These are phyloP conservation scores for Helicocarpus griseus DNA, from an alignment of 2,329 filamentous ascomycete species.

Conservation along the genomic window DNA sequence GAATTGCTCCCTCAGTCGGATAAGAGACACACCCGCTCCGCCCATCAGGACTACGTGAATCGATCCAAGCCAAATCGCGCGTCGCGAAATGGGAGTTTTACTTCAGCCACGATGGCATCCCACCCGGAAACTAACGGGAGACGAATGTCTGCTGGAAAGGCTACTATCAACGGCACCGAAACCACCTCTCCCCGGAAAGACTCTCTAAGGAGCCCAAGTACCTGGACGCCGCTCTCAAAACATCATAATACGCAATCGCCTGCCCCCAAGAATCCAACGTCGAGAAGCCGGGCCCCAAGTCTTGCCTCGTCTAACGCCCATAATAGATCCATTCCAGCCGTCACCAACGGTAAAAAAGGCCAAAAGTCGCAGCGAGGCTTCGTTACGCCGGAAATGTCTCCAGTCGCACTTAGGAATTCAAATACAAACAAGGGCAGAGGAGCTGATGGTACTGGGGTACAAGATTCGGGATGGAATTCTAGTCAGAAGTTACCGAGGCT, in stretches of 20 bases:
- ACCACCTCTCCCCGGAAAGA: conserved; percentile 10
- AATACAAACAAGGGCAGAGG: not conserved
- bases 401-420: not conserved
- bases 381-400: not conserved
- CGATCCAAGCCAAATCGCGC: conserved; percentile 19
- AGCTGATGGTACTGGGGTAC: conserved; percentile 14
- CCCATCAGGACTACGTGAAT: conserved; percentile 24
- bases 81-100: conserved; percentile 5
- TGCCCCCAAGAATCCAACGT: conserved; percentile 6
- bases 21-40: conserved; percentile 37
- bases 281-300: conserved; percentile 23
- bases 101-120: conserved; percentile 12
- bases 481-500: conserved; percentile 24
- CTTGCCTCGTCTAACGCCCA: conserved; percentile 14
- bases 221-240: conserved; percentile 12
- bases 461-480: conserved; percentile 8
- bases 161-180: conserved; percentile 20
- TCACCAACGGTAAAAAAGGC: not conserved
- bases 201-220: conserved; percentile 19
- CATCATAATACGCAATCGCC: conserved; percentile 3
- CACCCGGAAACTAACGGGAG: conserved; percentile 24
- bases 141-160: conserved; percentile 21
- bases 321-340: conserved; percentile 18
- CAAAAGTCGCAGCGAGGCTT: not conserved
- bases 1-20: conserved; percentile 39